These are phyloP conservation scores for Gymnopus androsaceus DNA, from an alignment of 1,284 basidiomycete genomes.

Conservation along the genomic window DNA sequence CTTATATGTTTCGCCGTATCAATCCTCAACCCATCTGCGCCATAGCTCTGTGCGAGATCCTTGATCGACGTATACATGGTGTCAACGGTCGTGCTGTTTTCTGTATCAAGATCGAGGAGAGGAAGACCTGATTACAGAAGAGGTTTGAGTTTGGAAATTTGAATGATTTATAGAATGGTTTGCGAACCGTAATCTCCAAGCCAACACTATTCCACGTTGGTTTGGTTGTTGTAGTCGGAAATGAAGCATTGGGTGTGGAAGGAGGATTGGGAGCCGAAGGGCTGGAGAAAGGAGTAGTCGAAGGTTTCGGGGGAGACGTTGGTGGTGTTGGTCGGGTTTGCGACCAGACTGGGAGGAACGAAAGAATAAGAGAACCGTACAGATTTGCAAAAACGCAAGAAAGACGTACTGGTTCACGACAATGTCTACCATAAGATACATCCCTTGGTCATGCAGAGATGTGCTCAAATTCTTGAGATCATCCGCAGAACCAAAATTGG, in stretches of 20 bases:
- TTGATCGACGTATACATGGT: constrained; percentile 62
- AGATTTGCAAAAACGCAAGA: neutral
- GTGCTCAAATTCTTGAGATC: constrained; percentile 60
- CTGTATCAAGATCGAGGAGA: constrained; percentile 74
- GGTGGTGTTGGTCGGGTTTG: constrained; percentile 28
- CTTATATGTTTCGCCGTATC: constrained; percentile 68
- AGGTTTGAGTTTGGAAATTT: no score
- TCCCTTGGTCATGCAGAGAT: constrained; percentile 58
- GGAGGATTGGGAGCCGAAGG: constrained; percentile 35
- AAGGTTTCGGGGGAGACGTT: constrained; percentile 25
- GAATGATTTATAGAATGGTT: no score
- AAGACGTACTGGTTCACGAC: constrained; percentile 57
- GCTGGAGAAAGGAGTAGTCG: constrained; percentile 41
- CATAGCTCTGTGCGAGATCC: constrained; percentile 55
- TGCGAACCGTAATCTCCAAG: no score
- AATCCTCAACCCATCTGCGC: constrained; percentile 67
- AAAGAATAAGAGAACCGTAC: constrained; percentile 35
- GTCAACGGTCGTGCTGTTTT: constrained; percentile 54
- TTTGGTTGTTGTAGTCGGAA: constrained; percentile 60
- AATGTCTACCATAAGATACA: constrained; percentile 75
- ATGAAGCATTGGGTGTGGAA: constrained; percentile 43
- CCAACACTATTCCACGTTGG: constrained; percentile 76
- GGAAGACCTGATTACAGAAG: constrained; percentile 56
- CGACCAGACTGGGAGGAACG: constrained; percentile 23
- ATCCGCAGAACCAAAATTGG: constrained; percentile 57